Evolutionary conservation across 805 yeast genomes (phyloP).

Genomic region (Lipomyces oligophaga): DNA sequence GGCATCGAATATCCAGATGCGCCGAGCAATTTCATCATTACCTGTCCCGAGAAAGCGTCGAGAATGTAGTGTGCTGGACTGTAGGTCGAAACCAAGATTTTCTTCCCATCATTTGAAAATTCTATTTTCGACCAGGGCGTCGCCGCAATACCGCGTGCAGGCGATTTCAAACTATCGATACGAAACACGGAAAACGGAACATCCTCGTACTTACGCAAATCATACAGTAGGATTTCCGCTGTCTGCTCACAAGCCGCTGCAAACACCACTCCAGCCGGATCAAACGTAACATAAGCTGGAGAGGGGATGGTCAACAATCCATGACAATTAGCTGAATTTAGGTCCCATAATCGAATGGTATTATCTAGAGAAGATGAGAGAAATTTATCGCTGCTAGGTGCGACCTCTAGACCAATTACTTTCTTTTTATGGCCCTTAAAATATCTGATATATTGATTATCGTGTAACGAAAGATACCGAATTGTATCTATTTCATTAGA

Average conservation of each 20-base stretch:
- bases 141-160: slow-evolving; percentile 17
- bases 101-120: slow-evolving; percentile 73
- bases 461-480: slow-evolving; percentile 69
- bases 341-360: slow-evolving; percentile 85
- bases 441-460: slow-evolving; percentile 76
- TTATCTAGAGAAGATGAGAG: slow-evolving; percentile 69
- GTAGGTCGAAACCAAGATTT: slow-evolving; percentile 55
- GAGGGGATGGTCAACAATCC: slow-evolving; percentile 57
- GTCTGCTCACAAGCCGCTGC: slow-evolving; percentile 55
- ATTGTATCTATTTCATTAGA: slow-evolving; percentile 39
- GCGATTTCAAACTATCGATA: slow-evolving; percentile 37
- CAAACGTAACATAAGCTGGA: slow-evolving; percentile 63
- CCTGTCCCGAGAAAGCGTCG: slow-evolving; percentile 66
- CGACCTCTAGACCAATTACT: slow-evolving; percentile 68
- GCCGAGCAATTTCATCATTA: slow-evolving; percentile 49
- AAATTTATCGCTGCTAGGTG: slow-evolving; percentile 63
- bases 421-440: slow-evolving; percentile 81
- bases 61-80: slow-evolving; percentile 56
- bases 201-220: slow-evolving; percentile 53
- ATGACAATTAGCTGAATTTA: slow-evolving; percentile 60
- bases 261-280: slow-evolving; percentile 79
- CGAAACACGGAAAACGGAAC: slow-evolving; percentile 52
- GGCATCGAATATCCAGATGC: slow-evolving; percentile 43
- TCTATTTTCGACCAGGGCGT: slow-evolving; percentile 59
- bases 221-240: slow-evolving; percentile 56